Conservation (phyloP, 257 asterid genomes). For the Solanum arcanum region DNA sequence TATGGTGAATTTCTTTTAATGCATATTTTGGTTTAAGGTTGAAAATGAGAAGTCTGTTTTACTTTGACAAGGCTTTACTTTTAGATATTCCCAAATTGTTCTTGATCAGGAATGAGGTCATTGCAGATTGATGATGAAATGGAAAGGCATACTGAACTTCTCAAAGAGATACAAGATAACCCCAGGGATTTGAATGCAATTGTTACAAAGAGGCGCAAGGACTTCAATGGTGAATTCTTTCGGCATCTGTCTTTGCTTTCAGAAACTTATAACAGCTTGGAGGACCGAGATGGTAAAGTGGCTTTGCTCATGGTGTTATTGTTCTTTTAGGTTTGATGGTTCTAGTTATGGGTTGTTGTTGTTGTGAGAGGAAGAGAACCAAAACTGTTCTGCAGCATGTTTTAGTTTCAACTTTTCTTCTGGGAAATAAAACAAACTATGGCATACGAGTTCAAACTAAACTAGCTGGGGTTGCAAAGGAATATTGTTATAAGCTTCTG, state of each 20-base stretch:
- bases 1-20: not conserved
- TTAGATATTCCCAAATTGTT: not conserved
- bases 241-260: slow-evolving; percentile 63
- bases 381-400: not conserved
- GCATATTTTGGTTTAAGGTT: not conserved
- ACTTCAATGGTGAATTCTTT: slow-evolving; percentile 76
- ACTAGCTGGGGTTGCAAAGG: not conserved
- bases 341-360: not conserved
- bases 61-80: not conserved
- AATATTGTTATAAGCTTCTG: not conserved
- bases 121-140: slow-evolving; percentile 93
- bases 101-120: slow-evolving; percentile 17
- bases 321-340: not conserved
- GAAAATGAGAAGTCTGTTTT: not conserved
- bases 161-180: slow-evolving; percentile 68
- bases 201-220: slow-evolving; percentile 70
- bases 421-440: not conserved
- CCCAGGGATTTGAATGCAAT: slow-evolving; percentile 75
- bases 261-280: slow-evolving; percentile 60
- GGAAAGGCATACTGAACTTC: slow-evolving; percentile 58
- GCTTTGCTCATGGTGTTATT: not conserved
- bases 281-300: slow-evolving; percentile 72
- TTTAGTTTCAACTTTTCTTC: not conserved
- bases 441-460: not conserved
- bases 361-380: not conserved